Base-by-base conservation (phyloP, 345 rosid species). In the Eucalyptus pauciflora region DNA sequence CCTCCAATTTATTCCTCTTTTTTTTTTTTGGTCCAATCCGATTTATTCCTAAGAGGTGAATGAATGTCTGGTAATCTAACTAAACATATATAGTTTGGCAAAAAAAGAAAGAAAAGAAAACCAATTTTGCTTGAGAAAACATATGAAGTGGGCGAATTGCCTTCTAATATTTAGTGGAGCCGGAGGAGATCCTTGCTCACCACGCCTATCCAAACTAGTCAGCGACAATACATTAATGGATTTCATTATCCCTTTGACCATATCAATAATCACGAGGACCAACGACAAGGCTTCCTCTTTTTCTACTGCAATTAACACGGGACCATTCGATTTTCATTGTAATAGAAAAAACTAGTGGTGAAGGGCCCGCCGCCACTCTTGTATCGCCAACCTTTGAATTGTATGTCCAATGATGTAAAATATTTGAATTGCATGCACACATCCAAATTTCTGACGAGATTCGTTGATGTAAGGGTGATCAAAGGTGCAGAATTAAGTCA, bases 401-500 rank as follows among this genome's bases (percentile, higher is more conserved):
- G 46, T 37, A 10, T 76, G 25, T 37, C 24, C 25, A 71, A 2
- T 18, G 22, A 37, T 11, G 20, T 6, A 37, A 37, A 5, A 37
- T 15, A 37, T 10, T 76, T 20, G 83, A 18, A 37, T 37, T 10
- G 25, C 22, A 37, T 10, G 46, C 76, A 2, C 76, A 7, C 5
- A 31, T 14, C 18, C 14, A 20, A 52, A 52, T 52, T 52, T 52
- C 58, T 52, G 25, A 52, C 58, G 25, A 18, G 25, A 52, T 52
- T 18, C 10, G 10, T 52, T 52, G 58, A 52, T 52, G 58, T 20
- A 52, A 52, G 58, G 10, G 58, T 52, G 58, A 18, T 52, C 25
- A 52, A 52, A 52, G 58, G 10, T 52, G 25, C 5, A 52, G 25
- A 52, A 52, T 52, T 20, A 18, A 18, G 0, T 52, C 2, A 0